Percentiles rank a stretch among this genome's conserved stretches.
These are phyloP conservation scores for Ophiocordyceps australis DNA, from an alignment of 2,329 filamentous ascomycete species.

Conservation along the genomic window DNA sequence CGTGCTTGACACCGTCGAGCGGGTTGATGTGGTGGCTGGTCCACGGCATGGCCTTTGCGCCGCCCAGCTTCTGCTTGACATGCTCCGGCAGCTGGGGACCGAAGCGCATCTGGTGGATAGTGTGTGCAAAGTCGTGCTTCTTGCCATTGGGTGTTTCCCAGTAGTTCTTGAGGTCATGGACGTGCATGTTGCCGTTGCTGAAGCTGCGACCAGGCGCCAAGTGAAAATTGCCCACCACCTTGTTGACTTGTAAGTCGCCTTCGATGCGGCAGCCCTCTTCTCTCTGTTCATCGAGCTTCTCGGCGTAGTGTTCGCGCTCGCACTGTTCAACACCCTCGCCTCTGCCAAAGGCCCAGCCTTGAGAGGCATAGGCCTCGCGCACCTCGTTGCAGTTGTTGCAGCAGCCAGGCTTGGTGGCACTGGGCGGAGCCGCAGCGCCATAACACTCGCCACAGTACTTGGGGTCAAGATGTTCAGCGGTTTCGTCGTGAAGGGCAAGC, in stretches of 20 bases:
- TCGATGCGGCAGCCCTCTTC: constrained; percentile 90
- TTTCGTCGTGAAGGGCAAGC: constrained; percentile 47
- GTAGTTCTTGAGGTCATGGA: constrained; percentile 95
- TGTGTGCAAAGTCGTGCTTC: constrained; percentile 76
- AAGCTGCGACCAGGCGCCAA: constrained; percentile 92
- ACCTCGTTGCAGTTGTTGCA: constrained; percentile 97
- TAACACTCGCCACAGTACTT: constrained; percentile 90
- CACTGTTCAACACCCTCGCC: constrained; percentile 93
- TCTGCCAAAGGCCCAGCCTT: constrained; percentile 82
- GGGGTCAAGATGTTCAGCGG: constrained; percentile 66
- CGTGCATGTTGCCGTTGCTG: constrained; percentile 91
- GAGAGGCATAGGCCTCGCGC: constrained; percentile 79
- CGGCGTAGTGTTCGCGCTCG: constrained; percentile 80
- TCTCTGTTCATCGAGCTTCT: constrained; percentile 73
- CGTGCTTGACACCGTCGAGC: constrained; percentile 63
- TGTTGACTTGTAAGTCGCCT: constrained; percentile 85
- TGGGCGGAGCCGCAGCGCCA: constrained; percentile 56
- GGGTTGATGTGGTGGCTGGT: constrained; percentile 87
- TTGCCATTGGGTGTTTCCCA: constrained; percentile 52
- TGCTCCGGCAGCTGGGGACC: constrained; percentile 75
- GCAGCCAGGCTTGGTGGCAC: constrained; percentile 66
- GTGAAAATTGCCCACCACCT: constrained; percentile 97
- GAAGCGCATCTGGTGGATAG: constrained; percentile 77
- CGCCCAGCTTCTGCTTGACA: constrained; percentile 41
- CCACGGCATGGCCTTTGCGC: constrained; percentile 39